Conservation (phyloP, 768 basidiomycete genomes). For the Roridomyces roridus region DNA sequence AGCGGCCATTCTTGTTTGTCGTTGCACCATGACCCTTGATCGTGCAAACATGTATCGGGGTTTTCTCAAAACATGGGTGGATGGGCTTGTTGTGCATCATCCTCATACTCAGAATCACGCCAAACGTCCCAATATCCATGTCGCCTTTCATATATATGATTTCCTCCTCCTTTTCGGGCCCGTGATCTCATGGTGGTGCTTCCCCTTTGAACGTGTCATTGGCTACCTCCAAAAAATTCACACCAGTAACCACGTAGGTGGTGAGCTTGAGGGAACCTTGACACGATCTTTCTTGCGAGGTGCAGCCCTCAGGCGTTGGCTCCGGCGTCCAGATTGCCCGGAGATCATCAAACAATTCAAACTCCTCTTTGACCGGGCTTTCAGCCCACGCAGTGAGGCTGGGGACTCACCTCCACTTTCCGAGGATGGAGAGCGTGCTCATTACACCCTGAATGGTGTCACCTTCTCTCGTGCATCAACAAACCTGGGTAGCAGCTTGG, state of each 20-base stretch:
- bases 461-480: no score
- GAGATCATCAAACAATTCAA: no score
- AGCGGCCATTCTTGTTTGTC: slow-evolving; percentile 28
- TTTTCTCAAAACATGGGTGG: slow-evolving; percentile 30
- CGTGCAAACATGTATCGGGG: slow-evolving; percentile 15
- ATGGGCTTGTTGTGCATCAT: slow-evolving; percentile 27
- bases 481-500: no score
- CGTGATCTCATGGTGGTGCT: slow-evolving; percentile 43
- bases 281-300: slow-evolving; percentile 11
- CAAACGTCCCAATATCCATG: slow-evolving; percentile 32
- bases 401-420: no score
- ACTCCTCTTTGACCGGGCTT: no score
- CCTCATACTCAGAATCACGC: slow-evolving; percentile 24
- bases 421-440: no score
- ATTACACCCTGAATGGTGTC: no score
- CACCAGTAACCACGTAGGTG: slow-evolving; percentile 36
- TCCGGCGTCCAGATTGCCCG: slow-evolving; percentile 23
- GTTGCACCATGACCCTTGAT: slow-evolving; percentile 19
- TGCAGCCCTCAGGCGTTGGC: slow-evolving; percentile 23
- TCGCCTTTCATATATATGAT: slow-evolving; percentile 38
- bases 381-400: no score
- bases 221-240: slow-evolving; percentile 39
- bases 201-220: slow-evolving; percentile 44
- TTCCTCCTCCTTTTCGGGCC: slow-evolving; percentile 42
- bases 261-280: slow-evolving; percentile 13